Conservation (phyloP, 805 yeast species). For the Saturnispora sanitii region DNA sequence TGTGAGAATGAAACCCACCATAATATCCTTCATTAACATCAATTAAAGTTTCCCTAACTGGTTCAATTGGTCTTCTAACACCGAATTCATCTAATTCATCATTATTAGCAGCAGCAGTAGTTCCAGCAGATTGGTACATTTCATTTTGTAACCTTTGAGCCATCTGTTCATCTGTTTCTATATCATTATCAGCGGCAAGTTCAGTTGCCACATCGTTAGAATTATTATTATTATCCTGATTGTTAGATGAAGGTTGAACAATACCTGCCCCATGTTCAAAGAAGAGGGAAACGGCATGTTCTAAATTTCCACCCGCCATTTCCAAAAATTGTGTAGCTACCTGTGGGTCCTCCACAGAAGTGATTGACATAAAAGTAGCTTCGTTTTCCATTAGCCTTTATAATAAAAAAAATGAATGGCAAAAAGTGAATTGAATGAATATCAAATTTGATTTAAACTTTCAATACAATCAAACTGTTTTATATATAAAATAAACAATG, state of each 20-base stretch:
- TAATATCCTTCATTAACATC: neutral
- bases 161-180: constrained; percentile 34
- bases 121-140: constrained; percentile 36
- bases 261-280: constrained; percentile 53
- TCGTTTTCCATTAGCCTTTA: constrained; percentile 30
- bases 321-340: constrained; percentile 70
- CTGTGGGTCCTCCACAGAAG: constrained; percentile 58
- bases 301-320: constrained; percentile 68
- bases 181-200: neutral
- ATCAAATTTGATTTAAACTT: neutral
- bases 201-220: constrained; percentile 9
- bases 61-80: constrained; percentile 72
- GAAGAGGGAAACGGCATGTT: constrained; percentile 74
- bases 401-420: neutral
- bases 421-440: no score
- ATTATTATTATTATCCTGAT: constrained; percentile 9
- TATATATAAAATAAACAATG: constrained; percentile 31
- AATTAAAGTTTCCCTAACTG: constrained; percentile 56
- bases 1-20: neutral
- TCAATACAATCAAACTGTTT: neutral
- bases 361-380: constrained; percentile 73
- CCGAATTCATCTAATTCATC: constrained; percentile 24
- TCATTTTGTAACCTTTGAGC: constrained; percentile 59
- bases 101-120: neutral
- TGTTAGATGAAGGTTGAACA: constrained; percentile 3